Conservation (phyloP, 1,284 basidiomycete genomes). For the Malassezia equina region DNA sequence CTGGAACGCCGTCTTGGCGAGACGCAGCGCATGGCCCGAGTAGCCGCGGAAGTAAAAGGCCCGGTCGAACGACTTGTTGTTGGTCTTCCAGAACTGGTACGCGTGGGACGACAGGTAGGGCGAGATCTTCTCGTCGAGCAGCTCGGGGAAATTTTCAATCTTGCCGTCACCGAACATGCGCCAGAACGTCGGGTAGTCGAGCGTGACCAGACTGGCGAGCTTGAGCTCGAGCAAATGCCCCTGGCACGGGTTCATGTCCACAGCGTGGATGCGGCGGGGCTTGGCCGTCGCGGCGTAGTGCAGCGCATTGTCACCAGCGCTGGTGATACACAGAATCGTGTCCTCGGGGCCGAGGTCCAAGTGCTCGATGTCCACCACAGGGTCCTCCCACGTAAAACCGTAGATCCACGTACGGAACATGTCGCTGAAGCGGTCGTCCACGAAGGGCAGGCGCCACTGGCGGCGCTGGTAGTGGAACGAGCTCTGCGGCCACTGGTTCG, state of each 20-base stretch:
- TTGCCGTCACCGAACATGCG: constrained; percentile 62
- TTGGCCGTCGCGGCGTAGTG: constrained; percentile 65
- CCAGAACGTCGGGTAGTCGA: constrained; percentile 64
- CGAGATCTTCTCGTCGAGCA: constrained; percentile 61
- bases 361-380: constrained; percentile 63
- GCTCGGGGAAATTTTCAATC: constrained; percentile 57
- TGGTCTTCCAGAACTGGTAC: constrained; percentile 68
- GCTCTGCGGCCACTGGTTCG: constrained; percentile 53
- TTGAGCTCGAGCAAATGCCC: constrained; percentile 71
- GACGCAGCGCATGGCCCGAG: constrained; percentile 56
- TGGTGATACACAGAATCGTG: constrained; percentile 66
- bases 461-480: constrained; percentile 67
- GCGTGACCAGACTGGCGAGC: constrained; percentile 57
- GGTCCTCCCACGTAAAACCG: constrained; percentile 70
- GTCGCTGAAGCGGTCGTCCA: constrained; percentile 63
- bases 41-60: constrained; percentile 68
- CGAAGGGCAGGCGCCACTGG: constrained; percentile 60
- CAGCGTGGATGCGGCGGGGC: constrained; percentile 59
- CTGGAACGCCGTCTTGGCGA: constrained; percentile 58
- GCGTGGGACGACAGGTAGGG: constrained; percentile 65
- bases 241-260: constrained; percentile 62
- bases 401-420: constrained; percentile 69
- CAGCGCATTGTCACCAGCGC: constrained; percentile 69
- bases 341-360: constrained; percentile 59
- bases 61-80: constrained; percentile 58